Evolutionary conservation across 495 filamentous ascomycete genomes (phyloP), one percentile per base, ranked within the genome.

Genomic region (Antarctomyces pellizariae): DNA sequence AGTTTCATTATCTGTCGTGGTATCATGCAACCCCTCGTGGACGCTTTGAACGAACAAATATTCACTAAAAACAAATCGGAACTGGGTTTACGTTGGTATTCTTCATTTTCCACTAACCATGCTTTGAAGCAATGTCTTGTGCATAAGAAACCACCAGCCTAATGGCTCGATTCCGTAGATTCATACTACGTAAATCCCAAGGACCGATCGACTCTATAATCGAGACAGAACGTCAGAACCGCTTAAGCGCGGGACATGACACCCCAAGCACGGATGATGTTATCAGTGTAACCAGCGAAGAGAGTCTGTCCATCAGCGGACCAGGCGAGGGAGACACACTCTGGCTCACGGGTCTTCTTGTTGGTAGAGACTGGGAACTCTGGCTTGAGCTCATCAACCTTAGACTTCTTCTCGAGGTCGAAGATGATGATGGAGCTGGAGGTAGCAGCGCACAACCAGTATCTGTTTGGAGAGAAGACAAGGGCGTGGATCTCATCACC

Each of bases 331-430:
- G 62, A 72, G 37, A 99, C 71, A 61, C 84, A 93, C 75, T 99
- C 86, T 37, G 89, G 89, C 59, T 93, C 86, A 53, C 83, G 64
- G 67, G 67, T 76, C 82, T 95, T 95, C 82, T 92, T 92, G 59
- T 86, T 82, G 49, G 82, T 73, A 46, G 80, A 68, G n/a, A n/a
- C n/a, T 36, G 79, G 66, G 62, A 89, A 93, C 48, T 97, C 89
- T 38, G 89, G 89, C 77, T 90, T 93, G 53, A 99, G 68, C 70
- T 95, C 86, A 45, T 99, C 86, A 39, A 99, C 86, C 72, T 95
- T 95, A 71, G 74, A 84, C 79, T 99, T 95, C 83, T 99, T 99
- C 78, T 99, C 86, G 42, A 99, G 69, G 53, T 99, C 86, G 60
- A 99, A 99, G 65, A 99, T 95, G 69, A 92, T 95, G 69, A 99